Percentiles rank a stretch among this genome's conserved stretches.
phyloP scores from a whole-genome alignment of 345 rosid genomes.

The Cochlearia excelsa region DNA sequence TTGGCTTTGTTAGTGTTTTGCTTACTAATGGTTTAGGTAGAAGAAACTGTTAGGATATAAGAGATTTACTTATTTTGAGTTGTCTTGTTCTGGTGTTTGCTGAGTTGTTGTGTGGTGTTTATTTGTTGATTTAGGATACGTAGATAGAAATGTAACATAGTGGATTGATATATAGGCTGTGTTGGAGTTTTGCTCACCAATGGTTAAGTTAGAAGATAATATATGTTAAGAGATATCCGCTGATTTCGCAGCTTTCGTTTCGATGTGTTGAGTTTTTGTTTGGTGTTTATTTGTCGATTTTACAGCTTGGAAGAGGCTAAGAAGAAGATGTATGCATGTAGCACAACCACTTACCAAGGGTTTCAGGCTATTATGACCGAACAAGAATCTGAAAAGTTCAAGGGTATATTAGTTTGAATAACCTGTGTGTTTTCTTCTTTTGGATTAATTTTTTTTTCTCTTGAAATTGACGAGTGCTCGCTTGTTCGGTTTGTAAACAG shows the following conservation, averaged over 20 bases:
- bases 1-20: no score
- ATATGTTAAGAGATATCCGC: neutral
- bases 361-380: constrained; percentile 94
- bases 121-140: no score
- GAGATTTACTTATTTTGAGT: no score
- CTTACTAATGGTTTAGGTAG: no score
- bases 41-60: no score
- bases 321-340: constrained; percentile 83
- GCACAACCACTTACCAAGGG: constrained; percentile 89
- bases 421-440: neutral
- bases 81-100: no score
- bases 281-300: constrained; percentile 26
- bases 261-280: neutral
- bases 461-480: constrained; percentile 17
- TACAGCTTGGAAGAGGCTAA: constrained; percentile 89
- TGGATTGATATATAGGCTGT: no score
- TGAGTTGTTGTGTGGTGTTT: no score
- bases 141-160: no score
- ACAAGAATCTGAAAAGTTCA: constrained; percentile 73
- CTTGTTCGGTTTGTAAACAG: constrained; percentile 40
- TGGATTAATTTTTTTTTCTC: neutral
- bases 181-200: no score
- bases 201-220: no score
- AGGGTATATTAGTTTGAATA: constrained; percentile 37
- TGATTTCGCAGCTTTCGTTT: constrained; percentile 4